These are phyloP conservation scores for Ulota crispa DNA, from an alignment of 225 moss, liverwort and hornwort genomes.

Conservation along the genomic window DNA sequence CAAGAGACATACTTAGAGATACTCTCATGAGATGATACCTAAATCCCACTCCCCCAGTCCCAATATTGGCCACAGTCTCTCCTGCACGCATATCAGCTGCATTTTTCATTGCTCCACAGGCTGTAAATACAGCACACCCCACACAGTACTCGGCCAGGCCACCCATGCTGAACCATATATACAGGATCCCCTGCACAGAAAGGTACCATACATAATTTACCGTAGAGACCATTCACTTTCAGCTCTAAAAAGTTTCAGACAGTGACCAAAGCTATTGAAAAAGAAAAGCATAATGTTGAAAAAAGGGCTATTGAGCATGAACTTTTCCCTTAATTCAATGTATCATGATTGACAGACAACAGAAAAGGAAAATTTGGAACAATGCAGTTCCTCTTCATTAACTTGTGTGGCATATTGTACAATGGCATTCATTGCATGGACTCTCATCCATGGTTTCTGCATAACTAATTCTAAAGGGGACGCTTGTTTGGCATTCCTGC, in stretches of 20 bases:
- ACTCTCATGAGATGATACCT: conserved; percentile 48
- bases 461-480: conserved; percentile 52
- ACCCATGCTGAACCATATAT: conserved; percentile 98
- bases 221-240: background rate
- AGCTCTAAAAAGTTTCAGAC: background rate
- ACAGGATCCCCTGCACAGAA: conserved; percentile 72
- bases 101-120: conserved; percentile 90
- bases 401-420: conserved; percentile 2
- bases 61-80: conserved; percentile 88
- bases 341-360: background rate
- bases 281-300: background rate
- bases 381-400: background rate
- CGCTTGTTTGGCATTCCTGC: conserved; percentile 80
- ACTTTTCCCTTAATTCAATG: background rate
- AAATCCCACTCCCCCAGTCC: conserved; percentile 89
- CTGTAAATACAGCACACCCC: conserved; percentile 93
- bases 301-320: background rate
- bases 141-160: conserved; percentile 98
- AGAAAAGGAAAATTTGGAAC: background rate
- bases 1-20: background rate
- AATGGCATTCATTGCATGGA: background rate
- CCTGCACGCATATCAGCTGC: conserved; percentile 98
- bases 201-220: background rate
- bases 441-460: background rate
- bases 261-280: background rate